Base-by-base conservation (phyloP, 768 basidiomycete genomes). In the Punctularia strigosozonata region DNA sequence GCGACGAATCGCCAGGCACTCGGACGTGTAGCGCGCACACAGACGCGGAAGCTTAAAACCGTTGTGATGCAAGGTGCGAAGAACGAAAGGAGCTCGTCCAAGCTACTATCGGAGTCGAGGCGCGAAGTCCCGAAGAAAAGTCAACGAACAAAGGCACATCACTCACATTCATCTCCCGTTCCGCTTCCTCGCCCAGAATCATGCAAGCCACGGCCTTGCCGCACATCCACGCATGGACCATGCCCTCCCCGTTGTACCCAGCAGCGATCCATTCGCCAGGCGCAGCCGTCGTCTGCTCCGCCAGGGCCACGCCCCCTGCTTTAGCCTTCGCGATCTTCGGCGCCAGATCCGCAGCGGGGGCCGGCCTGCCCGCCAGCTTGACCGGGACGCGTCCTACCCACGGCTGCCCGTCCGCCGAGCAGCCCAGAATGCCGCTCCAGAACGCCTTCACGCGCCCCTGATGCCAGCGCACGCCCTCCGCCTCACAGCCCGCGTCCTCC, bases 201-300 rank as follows among this genome's bases (percentile, higher is more conserved):
- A 80, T 79, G 38, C 60, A 46, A 8, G 75, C 79, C 15, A 80
- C 52, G 6, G 73, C 75, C 40, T 66, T 64, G 4, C 73, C 70
- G 40, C 74, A 66, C 53, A 76, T 51, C 77, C 79, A 81, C 0
- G 75, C 78, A 45, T 80, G 71, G 3, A 71, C 71, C 80, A 82
- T 81, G 2, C 81, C 81, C 46, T 85, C 81, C 1, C 81, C 81
- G 0, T 69, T 65, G 50, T 77, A 84, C 4, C 79, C 81, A 10
- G 76, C 80, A 13, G 74, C 62, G 13, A 83, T 65, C 82, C 81
- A 83, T 52, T 84, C 81, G 14, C 79, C 80, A 0, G 76, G 40
- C 2, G 64, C 59, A 2, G 54, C 53, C 14, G 26, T 41, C 33
- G 31, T 36, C 43, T 40, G 17, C 5, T 10, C 40, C 42, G 43